These are phyloP conservation scores for Fraxinus angustifolia DNA, from an alignment of 305 asterid genomes.

Conservation along the genomic window DNA sequence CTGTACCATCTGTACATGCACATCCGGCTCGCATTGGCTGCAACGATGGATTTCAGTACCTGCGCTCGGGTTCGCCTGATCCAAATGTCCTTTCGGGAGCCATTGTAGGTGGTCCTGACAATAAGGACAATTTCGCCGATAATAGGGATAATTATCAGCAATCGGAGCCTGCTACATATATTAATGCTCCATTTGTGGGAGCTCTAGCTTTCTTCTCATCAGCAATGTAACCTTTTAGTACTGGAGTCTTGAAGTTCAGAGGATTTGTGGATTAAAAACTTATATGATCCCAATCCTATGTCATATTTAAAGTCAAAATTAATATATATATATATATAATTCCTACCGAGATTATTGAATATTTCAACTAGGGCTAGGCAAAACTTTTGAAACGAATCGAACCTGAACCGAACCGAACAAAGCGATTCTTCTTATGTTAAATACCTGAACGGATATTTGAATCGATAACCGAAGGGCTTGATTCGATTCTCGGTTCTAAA, in stretches of 20 bases:
- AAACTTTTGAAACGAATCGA: too few species aligned
- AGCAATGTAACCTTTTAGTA: not conserved
- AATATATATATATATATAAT: not conserved
- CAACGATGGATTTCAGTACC: conserved; percentile 48
- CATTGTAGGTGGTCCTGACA: conserved; percentile 71
- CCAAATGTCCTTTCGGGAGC: conserved; percentile 70
- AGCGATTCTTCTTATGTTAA: too few species aligned
- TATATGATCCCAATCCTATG: not conserved
- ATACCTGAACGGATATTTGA: too few species aligned
- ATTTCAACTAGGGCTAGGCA: too few species aligned
- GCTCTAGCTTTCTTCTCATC: conserved; percentile 64
- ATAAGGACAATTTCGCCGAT: conserved; percentile 49
- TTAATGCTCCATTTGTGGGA: conserved; percentile 74
- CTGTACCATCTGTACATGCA: conserved; percentile 55
- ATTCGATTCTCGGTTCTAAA: too few species aligned
- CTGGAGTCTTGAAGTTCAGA: not conserved
- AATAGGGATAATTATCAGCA: conserved; percentile 61
- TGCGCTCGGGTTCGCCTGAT: conserved; percentile 45
- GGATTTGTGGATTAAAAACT: not conserved
- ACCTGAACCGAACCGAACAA: too few species aligned
- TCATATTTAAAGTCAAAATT: not conserved
- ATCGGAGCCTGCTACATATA: conserved; percentile 78
- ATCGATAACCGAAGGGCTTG: too few species aligned
- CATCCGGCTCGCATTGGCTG: conserved; percentile 49
- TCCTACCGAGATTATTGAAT: not conserved